Evolutionary conservation across 768 basidiomycete genomes (phyloP), one percentile per base, ranked within the genome.

Genomic region (Boletus coccyginus): DNA sequence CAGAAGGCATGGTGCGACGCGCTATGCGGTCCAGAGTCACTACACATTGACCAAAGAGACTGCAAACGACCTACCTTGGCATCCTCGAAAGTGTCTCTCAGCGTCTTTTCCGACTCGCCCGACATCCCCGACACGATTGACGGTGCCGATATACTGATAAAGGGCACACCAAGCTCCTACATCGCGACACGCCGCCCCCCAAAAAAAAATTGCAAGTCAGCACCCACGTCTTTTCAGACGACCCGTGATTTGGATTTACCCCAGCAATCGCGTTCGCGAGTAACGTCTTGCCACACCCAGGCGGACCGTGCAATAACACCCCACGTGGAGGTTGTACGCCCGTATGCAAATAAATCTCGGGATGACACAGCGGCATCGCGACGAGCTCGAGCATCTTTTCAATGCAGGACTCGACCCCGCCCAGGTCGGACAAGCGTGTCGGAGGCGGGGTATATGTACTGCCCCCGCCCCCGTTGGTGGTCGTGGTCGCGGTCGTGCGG

Each of bases 71-170:
- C 6, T 32, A 93, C 94, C 75, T 93, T 95, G 7, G 97, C 97
- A 70, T 98, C 96, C 32, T 97, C 96, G 66, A 99, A 99, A 0
- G 93, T 94, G 66, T 98, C 96, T 42, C 97, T 77, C 6, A 99
- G 75, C 0, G 94, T 95, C 77, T 96, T 98, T 70, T 99, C 97
- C 0, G 93, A 95, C 72, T 99, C 97, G 45, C 97, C 97, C 0
- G 94, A 97, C 94, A 98, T 97, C 1, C 97, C 96, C 3, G 92
- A 94, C 9, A 99, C 94, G 56, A 99, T 89, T 0, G 92, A 92
- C 0, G 97, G 97, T 0, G 96, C 96, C 4, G 96, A 96, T 57
- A 99, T 86, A 49, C 77, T 90, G 61, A 99, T 94, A 67, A 99
- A 98, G 0, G 96, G 95, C 2, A 96, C 78, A 3, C 86, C 88